Base-by-base conservation (phyloP, 2,329 filamentous ascomycete genomes). In the Beauveria scarabaeidicola region DNA sequence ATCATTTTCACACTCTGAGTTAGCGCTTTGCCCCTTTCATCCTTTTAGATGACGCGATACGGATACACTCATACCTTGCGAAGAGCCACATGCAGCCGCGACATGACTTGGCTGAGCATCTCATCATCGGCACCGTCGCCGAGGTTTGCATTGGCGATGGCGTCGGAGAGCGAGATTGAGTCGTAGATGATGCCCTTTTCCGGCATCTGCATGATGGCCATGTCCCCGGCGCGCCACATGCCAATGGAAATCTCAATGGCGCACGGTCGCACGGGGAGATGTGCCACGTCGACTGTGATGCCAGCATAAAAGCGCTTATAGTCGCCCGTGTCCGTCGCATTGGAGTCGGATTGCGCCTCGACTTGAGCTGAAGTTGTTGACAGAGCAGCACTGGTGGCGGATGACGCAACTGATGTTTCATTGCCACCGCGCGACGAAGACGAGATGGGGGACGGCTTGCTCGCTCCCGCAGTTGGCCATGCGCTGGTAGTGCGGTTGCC, bases 181-280 rank as follows among this genome's bases (percentile, higher is more conserved):
- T 52, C 48, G 7, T 58, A 41, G 2, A 58, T 9, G 19, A 43
- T 17, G 48, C 56, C 56, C 46, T 36, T 36, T 23, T 52, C 56
- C 1, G 56, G 56, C 56, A 52, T 52, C 19, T 52, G 23, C 56
- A 58, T 58, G 8, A 58, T 46, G 23, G 48, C 47, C 48, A 52
- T 58, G 38, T 38, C 27, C 1, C 56, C 56, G 19, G 40, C 56
- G 48, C 47, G 47, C 47, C 38, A 38, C 19, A 46, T 46, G 27
- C 17, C 56, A 10, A 58, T 19, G 10, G 38, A 52, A 13, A 58
- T 38, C n/a, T 58, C 56, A 25, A 58, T 46, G 6, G 15, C 11
- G 27, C 56, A 58, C 1, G 56, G 56, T n/a, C 56, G 56, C 6
- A 52, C 23, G 15, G 56, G 56, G 6, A 58, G 48, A n/a, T 52